These are phyloP conservation scores for Aechmea fasciata DNA, from an alignment of 176 grass and related monocot species.

Conservation along the genomic window DNA sequence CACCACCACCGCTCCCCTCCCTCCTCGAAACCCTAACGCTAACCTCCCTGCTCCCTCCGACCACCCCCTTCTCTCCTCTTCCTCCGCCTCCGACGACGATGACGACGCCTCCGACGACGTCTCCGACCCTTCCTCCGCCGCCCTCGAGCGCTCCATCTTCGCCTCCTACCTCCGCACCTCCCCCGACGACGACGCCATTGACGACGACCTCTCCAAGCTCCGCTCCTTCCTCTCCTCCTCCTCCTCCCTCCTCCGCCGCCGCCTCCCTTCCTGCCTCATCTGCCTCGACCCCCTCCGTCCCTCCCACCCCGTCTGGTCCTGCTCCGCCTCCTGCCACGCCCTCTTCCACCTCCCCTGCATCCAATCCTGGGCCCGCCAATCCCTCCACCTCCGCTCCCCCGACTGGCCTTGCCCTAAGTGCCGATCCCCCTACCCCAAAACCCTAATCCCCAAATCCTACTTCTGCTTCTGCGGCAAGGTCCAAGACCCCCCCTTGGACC, in stretches of 20 bases:
- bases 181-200: constrained; percentile 22
- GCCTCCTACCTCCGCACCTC: constrained; percentile 43
- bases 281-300: constrained; percentile 74
- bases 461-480: constrained; percentile 77
- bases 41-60: neutral
- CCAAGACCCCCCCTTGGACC: constrained; percentile 49
- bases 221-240: constrained; percentile 80
- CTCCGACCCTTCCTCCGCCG: constrained; percentile 18
- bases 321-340: constrained; percentile 63
- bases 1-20: neutral
- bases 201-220: constrained; percentile 65
- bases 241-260: constrained; percentile 29
- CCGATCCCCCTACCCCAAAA: constrained; percentile 58
- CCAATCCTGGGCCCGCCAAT: constrained; percentile 84
- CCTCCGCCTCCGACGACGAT: constrained; percentile 36
- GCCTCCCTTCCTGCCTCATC: constrained; percentile 58
- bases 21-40: neutral
- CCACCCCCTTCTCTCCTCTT: neutral
- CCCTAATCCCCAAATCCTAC: constrained; percentile 59
- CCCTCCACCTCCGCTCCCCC: constrained; percentile 33
- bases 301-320: constrained; percentile 70
- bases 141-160: constrained; percentile 41
- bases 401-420: constrained; percentile 95
- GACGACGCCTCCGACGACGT: constrained; percentile 34
- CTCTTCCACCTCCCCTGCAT: constrained; percentile 88